Base-by-base conservation (phyloP, 345 rosid species). In the Ceriops decandra region DNA sequence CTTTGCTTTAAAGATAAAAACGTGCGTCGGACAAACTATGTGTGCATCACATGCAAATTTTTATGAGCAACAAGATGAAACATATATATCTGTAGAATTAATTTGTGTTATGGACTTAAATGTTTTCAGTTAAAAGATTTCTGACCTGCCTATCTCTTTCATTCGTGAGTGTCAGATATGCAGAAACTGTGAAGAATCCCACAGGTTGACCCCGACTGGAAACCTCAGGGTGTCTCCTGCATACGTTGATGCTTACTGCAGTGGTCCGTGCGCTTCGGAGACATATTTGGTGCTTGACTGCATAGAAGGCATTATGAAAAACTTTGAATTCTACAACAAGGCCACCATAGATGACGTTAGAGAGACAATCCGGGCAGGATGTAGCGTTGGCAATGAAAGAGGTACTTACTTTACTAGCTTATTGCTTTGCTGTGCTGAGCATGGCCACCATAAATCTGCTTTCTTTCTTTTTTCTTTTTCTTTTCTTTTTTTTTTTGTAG, bases 191-290 rank as follows among this genome's bases (percentile, higher is more conserved):
- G 88, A 80, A 32, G 92, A 85, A 68, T 64, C 88, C 47, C 83
- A 70, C 62, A 84, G 99, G 79, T 77, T 95, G 82, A 90, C 75
- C 10, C 77, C 77, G 76, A 81, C 51, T 66, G 97, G 99, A 64
- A 74, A 84, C 19, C 69, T 95, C 16, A 66, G 85, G 13, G 90
- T 91, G 68, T 83, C 90, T 24, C 77, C 6, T 26, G 82, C 73
- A 1, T 59, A 76, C 9, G 67, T 83, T 1, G 84, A 86, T 3
- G 63, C 65, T 47, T 95, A 82, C 76, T 95, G 99, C 75, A 60
- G 7, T 2, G 99, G 99, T 49, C 88, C 97, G 16, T 95, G 99
- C 81, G 74, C 85, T 53, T 9, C 80, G 0, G 98, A 91, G 79
- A 91, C 96, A 33, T 74, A 87, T 76, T 68, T 91, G 73, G 92